Percentiles rank a stretch among this genome's conserved stretches.
phyloP scores from a whole-genome alignment of 768 basidiomycete genomes.

The Lentinula sp. region DNA sequence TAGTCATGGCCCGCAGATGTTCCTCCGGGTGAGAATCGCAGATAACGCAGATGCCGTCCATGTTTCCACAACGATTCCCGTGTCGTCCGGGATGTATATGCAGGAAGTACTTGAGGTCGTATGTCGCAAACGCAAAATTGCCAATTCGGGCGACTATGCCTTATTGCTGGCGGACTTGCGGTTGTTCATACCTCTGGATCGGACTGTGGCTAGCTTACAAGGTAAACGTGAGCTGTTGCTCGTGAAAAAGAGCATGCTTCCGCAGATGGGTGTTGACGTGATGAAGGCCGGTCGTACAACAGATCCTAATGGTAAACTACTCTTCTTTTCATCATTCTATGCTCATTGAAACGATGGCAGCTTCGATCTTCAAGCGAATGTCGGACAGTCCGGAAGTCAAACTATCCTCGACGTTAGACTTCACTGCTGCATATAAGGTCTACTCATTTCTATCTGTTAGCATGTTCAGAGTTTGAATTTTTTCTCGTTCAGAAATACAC shows the following conservation, averaged over 20 bases:
- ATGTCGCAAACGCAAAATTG: constrained; percentile 62
- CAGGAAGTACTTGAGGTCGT: constrained; percentile 90
- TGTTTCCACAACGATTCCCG: constrained; percentile 84
- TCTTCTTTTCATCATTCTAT: background rate
- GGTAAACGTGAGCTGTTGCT: constrained; percentile 81
- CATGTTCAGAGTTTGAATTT: background rate
- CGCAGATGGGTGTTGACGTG: constrained; percentile 62
- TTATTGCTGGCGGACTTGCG: constrained; percentile 64
- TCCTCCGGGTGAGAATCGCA: constrained; percentile 76
- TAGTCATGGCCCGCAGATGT: constrained; percentile 74
- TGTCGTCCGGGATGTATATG: constrained; percentile 97
- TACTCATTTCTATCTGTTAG: background rate
- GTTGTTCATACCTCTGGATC: constrained; percentile 83
- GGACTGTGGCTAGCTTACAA: constrained; percentile 93
- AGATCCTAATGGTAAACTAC: constrained; percentile 81
- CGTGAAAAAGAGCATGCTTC: constrained; percentile 72
- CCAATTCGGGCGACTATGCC: constrained; percentile 75
- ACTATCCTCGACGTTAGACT: constrained; percentile 63
- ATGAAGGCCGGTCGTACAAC: constrained; percentile 67
- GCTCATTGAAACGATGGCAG: constrained; percentile 29
- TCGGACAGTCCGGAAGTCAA: constrained; percentile 66
- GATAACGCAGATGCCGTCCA: constrained; percentile 80
- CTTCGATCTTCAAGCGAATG: constrained; percentile 89
- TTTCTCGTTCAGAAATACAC: constrained; percentile 63
- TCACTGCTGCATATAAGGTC: constrained; percentile 83